These are phyloP conservation scores for Penicillium paradoxum DNA, from an alignment of 495 filamentous ascomycete genomes.

Conservation along the genomic window DNA sequence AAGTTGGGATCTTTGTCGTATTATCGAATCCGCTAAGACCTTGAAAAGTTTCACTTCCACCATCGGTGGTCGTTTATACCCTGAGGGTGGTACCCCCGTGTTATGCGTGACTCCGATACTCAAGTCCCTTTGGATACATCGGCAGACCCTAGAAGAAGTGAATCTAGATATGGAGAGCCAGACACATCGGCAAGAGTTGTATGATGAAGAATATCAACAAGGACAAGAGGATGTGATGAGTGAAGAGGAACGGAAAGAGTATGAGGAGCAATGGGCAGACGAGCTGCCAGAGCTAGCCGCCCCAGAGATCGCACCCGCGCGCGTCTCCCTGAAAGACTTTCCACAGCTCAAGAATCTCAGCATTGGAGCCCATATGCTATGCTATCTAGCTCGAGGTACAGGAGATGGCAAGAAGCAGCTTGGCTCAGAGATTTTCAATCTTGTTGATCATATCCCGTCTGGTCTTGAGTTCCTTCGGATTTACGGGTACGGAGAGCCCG, in stretches of 20 bases:
- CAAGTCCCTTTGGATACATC: background rate
- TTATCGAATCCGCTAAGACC: background rate
- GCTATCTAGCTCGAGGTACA: background rate
- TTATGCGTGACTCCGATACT: background rate
- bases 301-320: background rate
- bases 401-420: background rate
- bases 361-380: background rate
- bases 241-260: background rate
- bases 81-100: background rate
- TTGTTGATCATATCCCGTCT: background rate
- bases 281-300: slow-evolving; percentile 1
- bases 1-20: background rate
- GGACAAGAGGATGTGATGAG: background rate
- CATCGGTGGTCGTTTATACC: background rate
- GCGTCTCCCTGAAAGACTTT: background rate
- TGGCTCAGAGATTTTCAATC: background rate
- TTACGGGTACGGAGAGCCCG: background rate
- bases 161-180: background rate
- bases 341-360: background rate
- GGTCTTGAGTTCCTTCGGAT: background rate
- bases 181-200: background rate
- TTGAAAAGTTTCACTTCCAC: background rate
- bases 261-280: background rate
- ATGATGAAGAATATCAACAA: background rate
- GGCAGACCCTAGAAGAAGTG: background rate